These are phyloP conservation scores for Lactarius hengduanensis DNA, from an alignment of 768 basidiomycete species.

Conservation along the genomic window DNA sequence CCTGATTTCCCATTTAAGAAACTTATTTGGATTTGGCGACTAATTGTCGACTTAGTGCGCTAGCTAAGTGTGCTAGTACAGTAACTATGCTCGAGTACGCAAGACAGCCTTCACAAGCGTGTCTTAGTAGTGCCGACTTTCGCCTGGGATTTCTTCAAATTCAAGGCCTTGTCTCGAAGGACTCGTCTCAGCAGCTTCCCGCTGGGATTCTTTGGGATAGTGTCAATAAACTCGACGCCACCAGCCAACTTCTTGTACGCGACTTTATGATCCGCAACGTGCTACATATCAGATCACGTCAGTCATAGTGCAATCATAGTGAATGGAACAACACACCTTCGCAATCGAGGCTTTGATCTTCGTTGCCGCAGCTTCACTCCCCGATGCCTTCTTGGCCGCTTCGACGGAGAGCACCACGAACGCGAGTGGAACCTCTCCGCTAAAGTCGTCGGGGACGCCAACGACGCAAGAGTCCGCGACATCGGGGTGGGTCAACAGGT, in stretches of 20 bases:
- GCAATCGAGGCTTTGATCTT: slow-evolving; percentile 24
- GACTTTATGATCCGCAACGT: slow-evolving; percentile 35
- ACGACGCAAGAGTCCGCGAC: slow-evolving; percentile 64
- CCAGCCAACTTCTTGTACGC: slow-evolving; percentile 41
- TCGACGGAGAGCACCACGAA: slow-evolving; percentile 52
- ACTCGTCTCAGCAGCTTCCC: slow-evolving; percentile 36
- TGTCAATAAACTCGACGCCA: slow-evolving; percentile 40
- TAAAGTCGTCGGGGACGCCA: slow-evolving; percentile 64
- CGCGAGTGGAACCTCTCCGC: slow-evolving; percentile 70
- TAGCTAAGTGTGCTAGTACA: neutral
- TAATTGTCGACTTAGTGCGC: neutral
- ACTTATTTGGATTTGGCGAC: too few species aligned
- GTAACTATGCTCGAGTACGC: neutral
- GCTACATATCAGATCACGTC: slow-evolving; percentile 24
- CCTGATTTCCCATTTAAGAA: too few species aligned
- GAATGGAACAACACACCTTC: slow-evolving; percentile 12
- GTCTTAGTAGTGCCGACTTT: neutral
- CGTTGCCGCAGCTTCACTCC: slow-evolving; percentile 4
- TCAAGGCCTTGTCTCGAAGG: slow-evolving; percentile 32
- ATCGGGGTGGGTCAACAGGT: slow-evolving; percentile 57
- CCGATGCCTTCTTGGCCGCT: slow-evolving; percentile 15
- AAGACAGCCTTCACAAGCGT: slow-evolving; percentile 11
- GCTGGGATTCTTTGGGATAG: slow-evolving; percentile 37
- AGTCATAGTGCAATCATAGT: neutral
- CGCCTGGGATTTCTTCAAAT: slow-evolving; percentile 13